Conservation (phyloP, 2,329 filamentous ascomycete species). For the Diplodia mutila region DNA sequence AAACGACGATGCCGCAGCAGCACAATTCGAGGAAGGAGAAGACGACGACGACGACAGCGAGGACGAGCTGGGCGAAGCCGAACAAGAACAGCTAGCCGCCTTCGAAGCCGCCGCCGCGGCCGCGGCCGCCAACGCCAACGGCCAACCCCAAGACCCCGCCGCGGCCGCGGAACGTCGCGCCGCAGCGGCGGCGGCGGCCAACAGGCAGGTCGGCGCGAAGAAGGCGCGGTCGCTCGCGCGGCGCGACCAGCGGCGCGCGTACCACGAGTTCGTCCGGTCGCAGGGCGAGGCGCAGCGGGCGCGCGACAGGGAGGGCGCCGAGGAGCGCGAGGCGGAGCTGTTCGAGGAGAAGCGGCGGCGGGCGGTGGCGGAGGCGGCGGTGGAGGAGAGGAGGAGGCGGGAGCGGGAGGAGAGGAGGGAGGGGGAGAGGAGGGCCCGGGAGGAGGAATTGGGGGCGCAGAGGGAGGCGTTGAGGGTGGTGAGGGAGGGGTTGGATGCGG, state of each 20-base stretch:
- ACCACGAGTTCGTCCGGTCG: constrained; percentile 55
- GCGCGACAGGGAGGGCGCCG: constrained; percentile 47
- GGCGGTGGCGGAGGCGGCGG: constrained; percentile 46
- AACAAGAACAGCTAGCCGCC: constrained; percentile 12
- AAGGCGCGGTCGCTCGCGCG: constrained; percentile 54
- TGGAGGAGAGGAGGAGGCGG: constrained; percentile 45
- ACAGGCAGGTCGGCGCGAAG: constrained; percentile 51
- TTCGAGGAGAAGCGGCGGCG: constrained; percentile 47
- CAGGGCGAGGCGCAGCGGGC: constrained; percentile 52
- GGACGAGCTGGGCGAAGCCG: not conserved
- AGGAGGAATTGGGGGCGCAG: constrained; percentile 38
- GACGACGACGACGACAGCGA: constrained; percentile 27
- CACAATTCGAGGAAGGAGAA: constrained; percentile 27
- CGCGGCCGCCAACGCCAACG: not conserved
- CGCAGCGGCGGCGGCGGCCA: constrained; percentile 34
- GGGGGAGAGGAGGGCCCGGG: constrained; percentile 42
- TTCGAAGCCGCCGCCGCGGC: not conserved
- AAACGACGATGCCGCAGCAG: not conserved
- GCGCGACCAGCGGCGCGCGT: constrained; percentile 48
- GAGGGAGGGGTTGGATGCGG: constrained; percentile 29
- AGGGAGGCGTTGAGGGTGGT: constrained; percentile 40
- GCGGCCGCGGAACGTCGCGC: constrained; percentile 36
- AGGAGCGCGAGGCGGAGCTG: constrained; percentile 50
- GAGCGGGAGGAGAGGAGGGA: constrained; percentile 47
- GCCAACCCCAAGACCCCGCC: not conserved